Conservation (phyloP, 768 basidiomycete genomes). For the Amanita phalloides region DNA sequence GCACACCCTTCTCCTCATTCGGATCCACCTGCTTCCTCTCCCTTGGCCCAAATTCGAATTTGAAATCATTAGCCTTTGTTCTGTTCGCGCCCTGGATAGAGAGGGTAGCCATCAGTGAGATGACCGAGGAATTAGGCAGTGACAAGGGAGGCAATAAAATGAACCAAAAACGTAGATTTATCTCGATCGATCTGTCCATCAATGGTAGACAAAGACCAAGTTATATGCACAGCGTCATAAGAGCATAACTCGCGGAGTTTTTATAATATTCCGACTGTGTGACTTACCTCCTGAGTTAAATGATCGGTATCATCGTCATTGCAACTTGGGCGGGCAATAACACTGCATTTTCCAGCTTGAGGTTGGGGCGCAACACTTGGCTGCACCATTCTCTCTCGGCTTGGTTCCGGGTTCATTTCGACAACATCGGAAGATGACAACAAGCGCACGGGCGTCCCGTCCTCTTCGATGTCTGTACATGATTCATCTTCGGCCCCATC, state of each 20-base stretch:
- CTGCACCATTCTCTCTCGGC: not conserved
- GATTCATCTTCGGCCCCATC: not conserved
- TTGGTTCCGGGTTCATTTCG: not conserved
- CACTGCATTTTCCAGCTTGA: not conserved
- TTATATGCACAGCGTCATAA: not conserved
- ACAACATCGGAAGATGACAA: not conserved
- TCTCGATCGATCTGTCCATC: constrained; percentile 4
- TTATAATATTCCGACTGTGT: not conserved
- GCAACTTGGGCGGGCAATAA: not conserved
- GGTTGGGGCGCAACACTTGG: not conserved
- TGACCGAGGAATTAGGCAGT: not conserved
- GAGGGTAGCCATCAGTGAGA: constrained; percentile 5
- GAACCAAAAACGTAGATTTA: not conserved
- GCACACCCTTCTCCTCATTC: constrained; percentile 17
- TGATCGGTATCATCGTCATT: not conserved
- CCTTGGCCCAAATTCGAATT: constrained; percentile 33
- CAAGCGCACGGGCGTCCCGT: not conserved
- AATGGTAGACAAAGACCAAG: not conserved
- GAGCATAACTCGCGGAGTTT: not conserved
- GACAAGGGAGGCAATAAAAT: not conserved
- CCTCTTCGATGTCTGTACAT: not conserved
- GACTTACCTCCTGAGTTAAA: not conserved
- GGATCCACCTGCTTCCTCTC: constrained; percentile 38
- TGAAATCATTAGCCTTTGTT: constrained; percentile 41
- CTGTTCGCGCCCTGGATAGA: constrained; percentile 14